Conservation (phyloP, 768 basidiomycete species). For the Auricularia sp. region DNA sequence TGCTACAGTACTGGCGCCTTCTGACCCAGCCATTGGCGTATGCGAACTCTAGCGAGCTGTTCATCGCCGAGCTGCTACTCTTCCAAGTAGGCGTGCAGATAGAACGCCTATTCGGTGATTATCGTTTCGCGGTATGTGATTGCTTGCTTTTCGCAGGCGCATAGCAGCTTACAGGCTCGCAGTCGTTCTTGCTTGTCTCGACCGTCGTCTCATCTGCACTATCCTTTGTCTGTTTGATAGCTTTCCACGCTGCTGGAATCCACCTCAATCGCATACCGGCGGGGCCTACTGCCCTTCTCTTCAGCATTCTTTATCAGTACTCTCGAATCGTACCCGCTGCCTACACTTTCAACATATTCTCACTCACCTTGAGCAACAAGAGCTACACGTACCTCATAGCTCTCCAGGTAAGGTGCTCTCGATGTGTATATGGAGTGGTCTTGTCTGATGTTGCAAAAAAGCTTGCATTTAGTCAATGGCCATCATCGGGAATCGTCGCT, state of each 20-base stretch:
- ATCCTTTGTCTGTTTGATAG: conserved; percentile 54
- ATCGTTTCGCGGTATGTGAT: conserved; percentile 72
- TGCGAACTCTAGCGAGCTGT: conserved; percentile 76
- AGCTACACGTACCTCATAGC: conserved; percentile 62
- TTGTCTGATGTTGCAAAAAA: conserved; percentile 21
- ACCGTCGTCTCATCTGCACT: conserved; percentile 54
- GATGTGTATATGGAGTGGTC: not conserved
- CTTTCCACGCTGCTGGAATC: conserved; percentile 50
- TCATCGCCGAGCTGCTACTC: conserved; percentile 63
- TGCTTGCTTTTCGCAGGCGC: not conserved
- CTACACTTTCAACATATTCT: conserved; percentile 71
- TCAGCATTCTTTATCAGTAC: conserved; percentile 79
- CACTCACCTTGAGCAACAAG: conserved; percentile 67
- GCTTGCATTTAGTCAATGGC: conserved; percentile 61
- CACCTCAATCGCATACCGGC: conserved; percentile 59
- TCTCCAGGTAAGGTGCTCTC: conserved; percentile 43
- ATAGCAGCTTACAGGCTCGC: conserved; percentile 9
- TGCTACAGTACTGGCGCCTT: conserved; percentile 77
- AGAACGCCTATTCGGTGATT: conserved; percentile 77
- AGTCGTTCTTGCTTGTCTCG: conserved; percentile 76
- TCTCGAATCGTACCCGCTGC: conserved; percentile 63
- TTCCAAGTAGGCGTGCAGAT: conserved; percentile 62
- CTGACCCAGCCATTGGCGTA: conserved; percentile 64
- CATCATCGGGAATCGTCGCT: conserved; percentile 54
- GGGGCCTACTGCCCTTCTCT: conserved; percentile 67